Conservation (phyloP, 2,329 filamentous ascomycete species). For the Phyllosticta citrichinensis region DNA sequence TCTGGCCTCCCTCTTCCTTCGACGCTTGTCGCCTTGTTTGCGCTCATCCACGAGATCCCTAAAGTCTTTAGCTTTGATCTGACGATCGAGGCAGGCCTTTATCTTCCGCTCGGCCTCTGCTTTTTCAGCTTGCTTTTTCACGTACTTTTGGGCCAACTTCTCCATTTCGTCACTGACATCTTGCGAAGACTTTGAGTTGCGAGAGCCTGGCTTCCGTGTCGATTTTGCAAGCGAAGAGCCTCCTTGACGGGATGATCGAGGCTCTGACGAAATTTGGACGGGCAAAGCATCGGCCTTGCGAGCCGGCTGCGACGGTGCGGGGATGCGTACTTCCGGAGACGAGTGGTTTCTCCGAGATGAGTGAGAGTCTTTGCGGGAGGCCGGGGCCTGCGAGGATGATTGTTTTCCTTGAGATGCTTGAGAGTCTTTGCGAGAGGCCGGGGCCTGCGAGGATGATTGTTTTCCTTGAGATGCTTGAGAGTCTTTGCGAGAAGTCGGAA, state of each 20-base stretch:
- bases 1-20: neutral
- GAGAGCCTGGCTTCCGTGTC: neutral
- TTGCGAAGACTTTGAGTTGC: neutral
- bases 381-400: no score
- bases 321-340: neutral
- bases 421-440: no score
- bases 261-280: no score
- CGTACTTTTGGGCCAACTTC: neutral
- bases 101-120: neutral
- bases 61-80: conserved; percentile 6
- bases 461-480: no score
- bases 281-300: no score
- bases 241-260: neutral
- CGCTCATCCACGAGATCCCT: neutral
- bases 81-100: neutral
- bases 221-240: neutral
- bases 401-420: no score
- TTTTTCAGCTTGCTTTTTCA: neutral
- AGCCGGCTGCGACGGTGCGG: neutral
- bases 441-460: no score
- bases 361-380: no score
- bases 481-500: no score
- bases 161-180: neutral
- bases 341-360: neutral
- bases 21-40: neutral